Percentiles rank a stretch among this genome's conserved stretches.
Conservation (phyloP, 768 basidiomycete species). For the Rickenella mellea region DNA sequence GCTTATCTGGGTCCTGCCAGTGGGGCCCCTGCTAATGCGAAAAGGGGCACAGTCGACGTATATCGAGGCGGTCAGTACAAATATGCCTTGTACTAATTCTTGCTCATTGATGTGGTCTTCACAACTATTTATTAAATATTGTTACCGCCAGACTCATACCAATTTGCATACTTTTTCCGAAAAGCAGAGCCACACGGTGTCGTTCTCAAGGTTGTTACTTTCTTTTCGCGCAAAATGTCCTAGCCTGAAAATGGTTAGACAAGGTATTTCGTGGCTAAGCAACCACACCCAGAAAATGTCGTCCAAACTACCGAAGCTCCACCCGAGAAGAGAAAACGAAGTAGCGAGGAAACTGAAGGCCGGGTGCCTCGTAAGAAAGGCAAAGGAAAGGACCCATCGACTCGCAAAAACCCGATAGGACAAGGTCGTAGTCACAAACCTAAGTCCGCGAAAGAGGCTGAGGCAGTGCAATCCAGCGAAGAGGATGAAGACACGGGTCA, state of each 20-base stretch:
- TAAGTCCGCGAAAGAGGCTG: not conserved
- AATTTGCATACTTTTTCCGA: conserved; percentile 85
- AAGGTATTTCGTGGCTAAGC: conserved; percentile 29
- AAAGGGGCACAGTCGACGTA: conserved; percentile 71
- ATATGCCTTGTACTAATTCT: not conserved
- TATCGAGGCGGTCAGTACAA: conserved; percentile 64
- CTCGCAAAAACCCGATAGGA: not conserved
- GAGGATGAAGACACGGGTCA: not conserved
- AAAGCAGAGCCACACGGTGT: conserved; percentile 76
- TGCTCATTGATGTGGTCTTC: conserved; percentile 1
- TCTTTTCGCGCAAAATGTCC: conserved; percentile 1
- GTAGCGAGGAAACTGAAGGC: not conserved
- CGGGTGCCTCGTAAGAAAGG: not conserved
- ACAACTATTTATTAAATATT: not conserved
- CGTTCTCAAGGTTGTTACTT: conserved; percentile 55
- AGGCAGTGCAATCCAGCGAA: not conserved
- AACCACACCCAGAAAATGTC: conserved; percentile 6
- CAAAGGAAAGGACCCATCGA: no score
- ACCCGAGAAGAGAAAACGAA: not conserved
- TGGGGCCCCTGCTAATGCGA: conserved; percentile 35
- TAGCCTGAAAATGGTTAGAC: conserved; percentile 25
- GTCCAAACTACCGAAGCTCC: not conserved
- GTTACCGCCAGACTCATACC: conserved; percentile 79
- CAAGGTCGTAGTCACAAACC: not conserved
- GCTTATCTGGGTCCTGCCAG: conserved; percentile 27